phyloP scores from a whole-genome alignment of 2,329 filamentous ascomycete genomes.

The Microcyclosporella mali region DNA sequence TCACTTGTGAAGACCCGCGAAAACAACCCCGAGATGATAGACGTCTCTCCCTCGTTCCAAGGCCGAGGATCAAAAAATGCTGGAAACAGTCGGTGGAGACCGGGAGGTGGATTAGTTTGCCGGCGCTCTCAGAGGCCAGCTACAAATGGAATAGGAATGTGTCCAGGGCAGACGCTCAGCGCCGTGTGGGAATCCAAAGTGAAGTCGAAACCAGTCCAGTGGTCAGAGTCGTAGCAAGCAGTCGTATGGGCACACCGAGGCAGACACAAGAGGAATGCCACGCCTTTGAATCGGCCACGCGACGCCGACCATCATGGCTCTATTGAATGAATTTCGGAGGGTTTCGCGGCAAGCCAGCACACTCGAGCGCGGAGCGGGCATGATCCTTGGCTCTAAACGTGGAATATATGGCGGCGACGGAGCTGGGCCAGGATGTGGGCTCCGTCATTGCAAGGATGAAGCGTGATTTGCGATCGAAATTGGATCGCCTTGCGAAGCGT shows the following conservation, averaged over 20 bases:
- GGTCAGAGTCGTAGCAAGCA: background rate
- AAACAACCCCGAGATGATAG: background rate
- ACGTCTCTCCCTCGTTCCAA: background rate
- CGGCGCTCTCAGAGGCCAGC: background rate
- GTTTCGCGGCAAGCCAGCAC: background rate
- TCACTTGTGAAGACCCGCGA: background rate
- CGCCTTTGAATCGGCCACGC: background rate
- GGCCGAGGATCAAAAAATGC: background rate
- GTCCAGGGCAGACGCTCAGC: background rate
- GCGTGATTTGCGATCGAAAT: background rate
- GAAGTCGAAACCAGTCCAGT: background rate
- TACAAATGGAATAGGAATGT: background rate
- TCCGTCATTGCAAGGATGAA: conserved; percentile 6
- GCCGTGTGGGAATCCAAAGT: background rate
- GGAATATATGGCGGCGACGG: background rate
- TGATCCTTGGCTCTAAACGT: conserved; percentile 7
- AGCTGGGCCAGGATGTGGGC: background rate
- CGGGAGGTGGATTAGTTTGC: background rate
- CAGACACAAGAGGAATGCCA: background rate
- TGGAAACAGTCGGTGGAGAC: background rate
- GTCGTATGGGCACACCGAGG: conserved; percentile 3
- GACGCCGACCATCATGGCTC: background rate
- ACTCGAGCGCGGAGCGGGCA: conserved; percentile 3
- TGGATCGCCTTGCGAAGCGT: background rate
- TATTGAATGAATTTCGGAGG: background rate